These are phyloP conservation scores for Cladosporium phlei DNA, from an alignment of 2,329 filamentous ascomycete genomes.

Conservation along the genomic window DNA sequence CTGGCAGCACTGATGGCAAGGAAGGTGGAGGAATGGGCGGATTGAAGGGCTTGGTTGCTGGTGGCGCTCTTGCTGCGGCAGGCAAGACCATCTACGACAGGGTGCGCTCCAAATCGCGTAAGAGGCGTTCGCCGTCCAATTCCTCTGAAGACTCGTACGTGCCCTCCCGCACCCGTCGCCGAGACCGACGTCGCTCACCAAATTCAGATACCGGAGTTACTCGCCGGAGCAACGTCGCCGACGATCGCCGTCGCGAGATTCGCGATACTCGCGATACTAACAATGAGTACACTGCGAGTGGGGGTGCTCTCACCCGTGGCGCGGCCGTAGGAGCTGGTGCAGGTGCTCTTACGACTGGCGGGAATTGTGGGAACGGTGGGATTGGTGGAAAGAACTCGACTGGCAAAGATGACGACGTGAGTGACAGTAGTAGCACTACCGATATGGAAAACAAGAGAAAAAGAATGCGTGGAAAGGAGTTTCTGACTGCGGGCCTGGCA, in stretches of 20 bases:
- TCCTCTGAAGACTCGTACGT: slow-evolving; percentile 50
- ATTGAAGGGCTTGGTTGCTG: slow-evolving; percentile 46
- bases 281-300: slow-evolving; percentile 34
- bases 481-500: slow-evolving; percentile 61
- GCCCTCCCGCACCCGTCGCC: slow-evolving; percentile 43
- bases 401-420: slow-evolving; percentile 20
- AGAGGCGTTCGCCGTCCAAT: slow-evolving; percentile 41
- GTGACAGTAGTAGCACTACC: slow-evolving; percentile 34
- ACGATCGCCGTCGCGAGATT: slow-evolving; percentile 28
- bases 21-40: slow-evolving; percentile 41
- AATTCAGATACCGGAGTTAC: slow-evolving; percentile 36
- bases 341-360: too few relatives aligned
- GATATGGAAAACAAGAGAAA: slow-evolving; percentile 60
- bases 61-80: slow-evolving; percentile 46
- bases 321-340: slow-evolving; percentile 35
- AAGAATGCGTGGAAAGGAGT: slow-evolving; percentile 62
- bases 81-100: slow-evolving; percentile 52
- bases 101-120: slow-evolving; percentile 50
- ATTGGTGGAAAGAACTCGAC: slow-evolving; percentile 16
- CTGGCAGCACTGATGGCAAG: slow-evolving; percentile 25
- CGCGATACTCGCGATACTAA: slow-evolving; percentile 32
- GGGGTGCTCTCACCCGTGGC: slow-evolving; percentile 40
- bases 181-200: slow-evolving; percentile 36
- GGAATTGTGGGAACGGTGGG: slow-evolving; percentile 15
- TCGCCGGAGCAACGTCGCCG: slow-evolving; percentile 32